These are phyloP conservation scores for Silene uniflora DNA, from an alignment of 148 eudicot species.

Conservation along the genomic window DNA sequence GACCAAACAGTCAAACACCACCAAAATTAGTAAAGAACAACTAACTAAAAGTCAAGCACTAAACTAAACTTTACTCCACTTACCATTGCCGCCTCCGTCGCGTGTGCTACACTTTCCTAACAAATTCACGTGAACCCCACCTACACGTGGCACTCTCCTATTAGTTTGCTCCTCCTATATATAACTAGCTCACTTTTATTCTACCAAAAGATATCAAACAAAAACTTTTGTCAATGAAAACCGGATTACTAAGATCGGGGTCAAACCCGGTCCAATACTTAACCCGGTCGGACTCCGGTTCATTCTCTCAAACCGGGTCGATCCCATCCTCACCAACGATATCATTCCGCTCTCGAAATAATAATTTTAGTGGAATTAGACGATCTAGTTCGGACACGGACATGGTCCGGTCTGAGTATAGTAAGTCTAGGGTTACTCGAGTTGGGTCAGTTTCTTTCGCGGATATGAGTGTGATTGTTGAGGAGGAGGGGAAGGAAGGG, in stretches of 20 bases:
- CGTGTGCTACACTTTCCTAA: slow-evolving; percentile 27
- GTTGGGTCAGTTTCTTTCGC: slow-evolving; percentile 32
- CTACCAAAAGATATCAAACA: neutral
- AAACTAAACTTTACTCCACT: neutral
- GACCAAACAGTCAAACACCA: too few relatives aligned
- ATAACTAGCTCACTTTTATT: neutral
- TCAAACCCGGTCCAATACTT: slow-evolving; percentile 38
- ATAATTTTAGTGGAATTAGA: slow-evolving; percentile 15
- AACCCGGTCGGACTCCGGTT: slow-evolving; percentile 17
- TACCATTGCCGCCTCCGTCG: slow-evolving; percentile 23
- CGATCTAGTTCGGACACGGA: slow-evolving; percentile 45
- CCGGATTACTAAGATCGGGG: slow-evolving; percentile 48
- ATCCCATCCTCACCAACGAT: slow-evolving; percentile 15
- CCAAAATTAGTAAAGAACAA: too few relatives aligned
- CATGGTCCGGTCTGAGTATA: slow-evolving; percentile 21
- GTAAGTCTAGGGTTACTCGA: neutral
- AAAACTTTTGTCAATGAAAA: slow-evolving; percentile 29
- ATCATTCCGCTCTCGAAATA: slow-evolving; percentile 11
- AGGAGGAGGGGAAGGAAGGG: slow-evolving; percentile 26
- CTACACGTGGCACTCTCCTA: slow-evolving; percentile 25
- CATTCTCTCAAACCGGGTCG: slow-evolving; percentile 7
- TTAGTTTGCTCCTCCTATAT: neutral
- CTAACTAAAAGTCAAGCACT: neutral
- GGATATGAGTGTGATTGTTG: slow-evolving; percentile 31
- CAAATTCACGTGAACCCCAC: slow-evolving; percentile 26